These are phyloP conservation scores for Drosera capensis DNA, from an alignment of 148 eudicot genomes.

Conservation along the genomic window DNA sequence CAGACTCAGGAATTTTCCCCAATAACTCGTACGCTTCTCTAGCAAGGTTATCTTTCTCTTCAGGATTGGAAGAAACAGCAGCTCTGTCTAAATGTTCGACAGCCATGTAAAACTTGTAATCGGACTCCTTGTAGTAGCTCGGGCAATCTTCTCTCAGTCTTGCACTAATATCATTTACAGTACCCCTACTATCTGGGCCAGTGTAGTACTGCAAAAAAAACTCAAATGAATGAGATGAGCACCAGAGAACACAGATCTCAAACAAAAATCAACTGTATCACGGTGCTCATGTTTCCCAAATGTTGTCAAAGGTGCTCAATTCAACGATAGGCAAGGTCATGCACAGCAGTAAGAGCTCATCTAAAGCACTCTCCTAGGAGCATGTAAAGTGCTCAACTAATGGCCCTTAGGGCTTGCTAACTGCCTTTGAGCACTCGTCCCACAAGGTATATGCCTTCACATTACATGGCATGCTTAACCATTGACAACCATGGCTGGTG, in stretches of 20 bases:
- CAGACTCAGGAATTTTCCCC: conserved; percentile 86
- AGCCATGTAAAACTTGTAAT: conserved; percentile 89
- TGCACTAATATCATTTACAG: conserved; percentile 81
- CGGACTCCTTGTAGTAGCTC: conserved; percentile 91
- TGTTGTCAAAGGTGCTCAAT: too few species aligned
- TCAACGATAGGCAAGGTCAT: too few species aligned
- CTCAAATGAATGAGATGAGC: background rate
- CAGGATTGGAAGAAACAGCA: conserved; percentile 57
- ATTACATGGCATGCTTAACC: too few species aligned
- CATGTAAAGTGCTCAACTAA: too few species aligned
- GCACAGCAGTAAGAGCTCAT: too few species aligned
- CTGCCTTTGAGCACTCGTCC: too few species aligned
- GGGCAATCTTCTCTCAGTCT: conserved; percentile 90
- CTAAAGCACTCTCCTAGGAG: too few species aligned
- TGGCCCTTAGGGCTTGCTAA: too few species aligned
- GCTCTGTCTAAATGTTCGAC: conserved; percentile 98
- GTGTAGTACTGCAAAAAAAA: conserved; percentile 63
- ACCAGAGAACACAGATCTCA: background rate
- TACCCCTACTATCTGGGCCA: conserved; percentile 95
- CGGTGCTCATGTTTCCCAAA: too few species aligned
- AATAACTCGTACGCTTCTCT: conserved; percentile 76
- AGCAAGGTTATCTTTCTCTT: conserved; percentile 74
- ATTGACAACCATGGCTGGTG: too few species aligned
- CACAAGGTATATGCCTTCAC: too few species aligned
- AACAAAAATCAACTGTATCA: background rate